phyloP scores from a whole-genome alignment of 768 basidiomycete genomes.

The Suillus luteus region DNA sequence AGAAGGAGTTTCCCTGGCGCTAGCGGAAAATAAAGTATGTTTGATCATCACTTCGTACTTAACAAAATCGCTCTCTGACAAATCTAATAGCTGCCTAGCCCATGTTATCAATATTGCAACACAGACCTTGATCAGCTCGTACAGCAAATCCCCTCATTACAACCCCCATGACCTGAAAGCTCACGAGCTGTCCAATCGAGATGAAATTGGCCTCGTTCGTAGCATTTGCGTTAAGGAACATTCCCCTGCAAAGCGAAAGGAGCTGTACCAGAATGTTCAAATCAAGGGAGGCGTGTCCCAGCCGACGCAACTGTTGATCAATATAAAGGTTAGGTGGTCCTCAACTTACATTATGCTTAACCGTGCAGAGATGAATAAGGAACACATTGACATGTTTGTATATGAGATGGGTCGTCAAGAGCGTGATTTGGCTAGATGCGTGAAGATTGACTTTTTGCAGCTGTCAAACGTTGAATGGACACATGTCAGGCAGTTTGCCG shows the following conservation, averaged over 20 bases:
- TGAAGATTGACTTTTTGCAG: too few species aligned
- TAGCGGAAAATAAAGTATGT: not conserved
- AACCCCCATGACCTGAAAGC: constrained; percentile 20
- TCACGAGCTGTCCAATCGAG: constrained; percentile 6
- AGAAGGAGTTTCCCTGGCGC: not conserved
- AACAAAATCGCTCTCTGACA: too few species aligned
- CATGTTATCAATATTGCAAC: constrained; percentile 38
- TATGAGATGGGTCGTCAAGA: too few species aligned
- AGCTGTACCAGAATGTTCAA: constrained; percentile 25
- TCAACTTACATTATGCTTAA: constrained; percentile 28
- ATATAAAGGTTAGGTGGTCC: constrained; percentile 37
- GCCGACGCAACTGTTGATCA: constrained; percentile 22
- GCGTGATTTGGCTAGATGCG: too few species aligned
- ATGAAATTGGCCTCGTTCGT: constrained; percentile 26
- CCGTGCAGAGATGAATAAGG: constrained; percentile 20
- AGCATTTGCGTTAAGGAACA: constrained; percentile 27
- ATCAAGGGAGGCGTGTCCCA: not conserved
- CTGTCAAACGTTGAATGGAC: too few species aligned
- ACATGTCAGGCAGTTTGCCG: too few species aligned
- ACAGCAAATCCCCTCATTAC: constrained; percentile 31
- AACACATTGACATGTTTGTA: too few species aligned
- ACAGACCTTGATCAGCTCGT: constrained; percentile 30
- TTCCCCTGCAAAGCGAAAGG: constrained; percentile 25
- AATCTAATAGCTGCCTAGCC: constrained; percentile 28
- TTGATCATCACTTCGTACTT: constrained; percentile 10